phyloP scores from a whole-genome alignment of 2,329 filamentous ascomycete species.

The Dendryphion nanum region DNA sequence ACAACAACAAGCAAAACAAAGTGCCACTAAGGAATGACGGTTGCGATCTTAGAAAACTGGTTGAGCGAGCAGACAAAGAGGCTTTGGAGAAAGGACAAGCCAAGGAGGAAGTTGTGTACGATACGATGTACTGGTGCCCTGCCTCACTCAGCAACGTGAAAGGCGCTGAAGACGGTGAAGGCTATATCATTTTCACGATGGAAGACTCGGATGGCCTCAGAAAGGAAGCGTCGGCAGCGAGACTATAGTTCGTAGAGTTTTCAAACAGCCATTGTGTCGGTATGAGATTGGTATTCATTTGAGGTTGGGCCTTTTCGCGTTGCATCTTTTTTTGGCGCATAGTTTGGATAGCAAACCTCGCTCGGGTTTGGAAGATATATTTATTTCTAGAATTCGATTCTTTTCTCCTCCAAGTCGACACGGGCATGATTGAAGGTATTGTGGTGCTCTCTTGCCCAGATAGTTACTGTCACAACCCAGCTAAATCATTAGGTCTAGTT shows the following conservation, averaged over 20 bases:
- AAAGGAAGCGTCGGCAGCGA: conserved; percentile 39
- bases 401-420: too few relatives aligned
- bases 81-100: conserved; percentile 38
- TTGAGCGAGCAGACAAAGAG: conserved; percentile 38
- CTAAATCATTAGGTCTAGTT: too few relatives aligned
- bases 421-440: too few relatives aligned
- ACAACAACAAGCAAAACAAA: conserved; percentile 83
- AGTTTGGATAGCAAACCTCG: too few relatives aligned
- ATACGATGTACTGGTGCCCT: conserved; percentile 54
- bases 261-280: too few relatives aligned
- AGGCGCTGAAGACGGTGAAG: conserved; percentile 33
- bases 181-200: conserved; percentile 59
- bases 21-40: conserved; percentile 66
- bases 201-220: conserved; percentile 58
- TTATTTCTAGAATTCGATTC: too few relatives aligned
- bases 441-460: too few relatives aligned
- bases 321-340: too few relatives aligned
- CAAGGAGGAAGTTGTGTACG: conserved; percentile 31
- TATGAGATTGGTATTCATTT: too few relatives aligned
- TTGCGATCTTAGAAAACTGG: conserved; percentile 55
- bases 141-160: conserved; percentile 33
- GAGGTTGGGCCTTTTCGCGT: too few relatives aligned
- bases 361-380: too few relatives aligned
- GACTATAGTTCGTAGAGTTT: conserved; percentile 44
- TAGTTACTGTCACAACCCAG: too few relatives aligned